A percentile compares a stretch with the other conserved stretches of the same genome.
Evolutionary conservation across 306 rosid species (phyloP).

Genomic region (Macrotyloma uniflorum): DNA sequence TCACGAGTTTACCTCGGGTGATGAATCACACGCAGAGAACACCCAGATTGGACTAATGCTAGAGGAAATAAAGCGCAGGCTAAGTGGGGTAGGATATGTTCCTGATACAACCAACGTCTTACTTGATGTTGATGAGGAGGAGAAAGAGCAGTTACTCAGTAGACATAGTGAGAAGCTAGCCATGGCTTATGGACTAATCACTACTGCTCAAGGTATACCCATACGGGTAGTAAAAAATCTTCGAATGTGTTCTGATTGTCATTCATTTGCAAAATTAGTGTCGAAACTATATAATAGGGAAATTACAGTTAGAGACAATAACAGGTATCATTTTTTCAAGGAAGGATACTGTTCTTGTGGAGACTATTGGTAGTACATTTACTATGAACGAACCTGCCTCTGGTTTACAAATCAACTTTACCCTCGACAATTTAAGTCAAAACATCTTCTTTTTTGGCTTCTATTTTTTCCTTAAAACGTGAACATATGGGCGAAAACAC

Average conservation of each 20-base stretch:
- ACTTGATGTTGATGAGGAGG: constrained; percentile 69
- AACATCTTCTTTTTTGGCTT: constrained; percentile 11
- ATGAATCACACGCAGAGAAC: constrained; percentile 57
- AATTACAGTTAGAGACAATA: constrained; percentile 65
- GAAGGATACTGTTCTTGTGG: constrained; percentile 72
- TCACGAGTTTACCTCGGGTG: constrained; percentile 77
- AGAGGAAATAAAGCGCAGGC: constrained; percentile 59
- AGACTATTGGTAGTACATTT: constrained; percentile 65
- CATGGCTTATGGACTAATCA: constrained; percentile 73
- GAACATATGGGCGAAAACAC: neutral
- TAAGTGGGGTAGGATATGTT: constrained; percentile 62
- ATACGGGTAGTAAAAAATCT: constrained; percentile 79
- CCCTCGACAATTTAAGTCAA: constrained; percentile 3
- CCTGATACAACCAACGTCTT: constrained; percentile 78
- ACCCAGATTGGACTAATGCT: constrained; percentile 59
- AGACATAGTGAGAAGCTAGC: constrained; percentile 82
- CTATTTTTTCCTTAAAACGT: neutral
- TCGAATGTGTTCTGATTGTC: constrained; percentile 80
- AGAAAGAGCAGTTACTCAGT: constrained; percentile 66
- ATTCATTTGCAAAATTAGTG: constrained; percentile 67
- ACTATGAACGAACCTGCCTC: neutral
- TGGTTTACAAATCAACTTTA: constrained; percentile 31
- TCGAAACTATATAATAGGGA: constrained; percentile 64
- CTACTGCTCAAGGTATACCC: constrained; percentile 50
- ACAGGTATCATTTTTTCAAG: constrained; percentile 69